Base-by-base conservation (phyloP, 1,284 basidiomycete genomes). In the Ceratobasidium sp. region DNA sequence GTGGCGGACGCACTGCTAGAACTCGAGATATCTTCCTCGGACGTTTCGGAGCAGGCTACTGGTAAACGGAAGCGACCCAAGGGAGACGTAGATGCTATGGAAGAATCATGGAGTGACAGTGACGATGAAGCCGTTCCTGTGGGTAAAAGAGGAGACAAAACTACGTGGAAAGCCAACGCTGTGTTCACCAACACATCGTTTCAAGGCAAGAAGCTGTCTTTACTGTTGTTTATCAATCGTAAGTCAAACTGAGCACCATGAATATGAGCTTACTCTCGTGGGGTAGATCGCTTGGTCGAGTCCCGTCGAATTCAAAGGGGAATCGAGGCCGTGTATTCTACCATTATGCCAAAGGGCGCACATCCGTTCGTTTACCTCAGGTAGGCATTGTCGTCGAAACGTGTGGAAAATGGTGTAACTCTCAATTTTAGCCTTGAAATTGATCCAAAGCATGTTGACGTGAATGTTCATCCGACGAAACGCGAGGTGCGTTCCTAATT, bases 381-480 rank as follows among this genome's bases (percentile, higher is more conserved):
- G 93, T 91, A 70, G 33, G 77, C 3, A 16, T 14, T 46, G 11
- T 27, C 13, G 23, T 39, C 25, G 25, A 64, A 16, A 13, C 11
- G 33, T 36, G n/a, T 36, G 11, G 4, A 41, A 16, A 23, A 57
- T 46, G 6, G 5, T 56, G 19, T 25, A 19, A 52, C 29, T 23
- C 41, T 16, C 5, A 36, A 68, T 27, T 52, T 13, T 58, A 93
- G 93, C 72, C 78, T 99, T 41, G 81, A 88, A 36, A 89, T 99
- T 72, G 87, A 94, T 69, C 93, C 95, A 0, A 84, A 86, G 39
- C 88, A 90, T 30, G 89, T 99, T 9, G 97, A 99, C 75, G 95
- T 98, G 69, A 99, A 99, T 74, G 95, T 99, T 0, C 96, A 98
- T 77, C 97, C 97, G 0, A 99, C 97, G 0, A 99, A 99, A 78